These are phyloP conservation scores for Malus hybrid DNA, from an alignment of 331 rosid genomes.

Conservation along the genomic window DNA sequence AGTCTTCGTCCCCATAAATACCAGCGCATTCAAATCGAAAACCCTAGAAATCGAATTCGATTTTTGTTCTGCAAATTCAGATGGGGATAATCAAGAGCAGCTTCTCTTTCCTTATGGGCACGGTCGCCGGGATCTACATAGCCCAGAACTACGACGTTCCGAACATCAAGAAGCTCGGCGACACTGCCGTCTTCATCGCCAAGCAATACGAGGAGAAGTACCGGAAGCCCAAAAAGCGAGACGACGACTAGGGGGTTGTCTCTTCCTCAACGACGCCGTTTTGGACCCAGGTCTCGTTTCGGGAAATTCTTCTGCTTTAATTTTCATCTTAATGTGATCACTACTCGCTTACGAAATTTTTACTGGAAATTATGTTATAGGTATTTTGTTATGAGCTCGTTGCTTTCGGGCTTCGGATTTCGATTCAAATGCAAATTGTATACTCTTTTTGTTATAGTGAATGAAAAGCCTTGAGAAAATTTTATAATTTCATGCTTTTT, in stretches of 20 bases:
- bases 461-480: background rate
- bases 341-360: background rate
- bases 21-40: slow-evolving; percentile 1
- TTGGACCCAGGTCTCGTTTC: slow-evolving; percentile 15
- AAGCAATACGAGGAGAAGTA: slow-evolving; percentile 52
- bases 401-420: background rate
- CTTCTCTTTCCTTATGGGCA: slow-evolving; percentile 10
- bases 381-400: background rate
- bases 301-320: background rate
- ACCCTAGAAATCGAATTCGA: slow-evolving; percentile 1
- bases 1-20: background rate
- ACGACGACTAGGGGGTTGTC: slow-evolving; percentile 30
- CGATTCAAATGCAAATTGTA: background rate
- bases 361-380: background rate
- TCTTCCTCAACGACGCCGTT: background rate
- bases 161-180: slow-evolving; percentile 46
- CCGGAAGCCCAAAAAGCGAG: slow-evolving; percentile 56
- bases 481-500: background rate
- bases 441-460: background rate
- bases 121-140: slow-evolving; percentile 13
- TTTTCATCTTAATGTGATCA: background rate
- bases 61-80: background rate
- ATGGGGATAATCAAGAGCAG: slow-evolving; percentile 17
- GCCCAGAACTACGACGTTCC: slow-evolving; percentile 59
- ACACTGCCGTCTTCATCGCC: slow-evolving; percentile 35